Evolutionary conservation across 1,284 basidiomycete genomes (phyloP), one percentile per base, ranked within the genome.

Genomic region (Sphagnurus paluster): DNA sequence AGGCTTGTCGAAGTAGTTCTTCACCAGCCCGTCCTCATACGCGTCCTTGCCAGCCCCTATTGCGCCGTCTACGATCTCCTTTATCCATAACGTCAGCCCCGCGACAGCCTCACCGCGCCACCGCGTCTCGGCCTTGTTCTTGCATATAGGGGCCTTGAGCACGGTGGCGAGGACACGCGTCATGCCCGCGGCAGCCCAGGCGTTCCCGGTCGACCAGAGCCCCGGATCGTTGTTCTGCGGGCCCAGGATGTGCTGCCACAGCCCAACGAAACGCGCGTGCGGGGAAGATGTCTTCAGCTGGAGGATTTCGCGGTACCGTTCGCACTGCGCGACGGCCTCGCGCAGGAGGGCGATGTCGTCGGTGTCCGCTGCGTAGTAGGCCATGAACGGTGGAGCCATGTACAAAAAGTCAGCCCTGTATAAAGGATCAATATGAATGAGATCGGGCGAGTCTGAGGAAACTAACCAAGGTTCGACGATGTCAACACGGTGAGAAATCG

Each of bases 361-460:
- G 1, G 67, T 70, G 34, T 73, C 68, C 0, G 70, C 72, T 9
- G 75, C 80, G 46, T 77, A 71, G 52, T 76, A 80, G 0, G 80
- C 80, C 3, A 82, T 61, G 61, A 80, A 82, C 0, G 82, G 81
- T 4, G 79, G 78, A 4, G 75, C 79, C 81, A 84, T 84, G 59
- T 76, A 82, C 0, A 81, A 71, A 63, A 71, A 80, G 58, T 84
- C 81, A 17, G 77, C 70, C 81, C 80, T 82, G 62, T n/a, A n/a
- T n/a, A n/a, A n/a, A n/a, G n/a, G n/a, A n/a, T n/a, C n/a, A n/a
- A n/a, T n/a, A n/a, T n/a, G n/a, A n/a, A n/a, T n/a, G n/a, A n/a
- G n/a, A n/a, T n/a, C n/a, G n/a, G n/a, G n/a, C n/a, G n/a, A n/a
- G n/a, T n/a, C n/a, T n/a, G 21, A 36, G 30, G 13, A 21, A 30